Conservation (phyloP, 176 grass and related monocot species). For the Oryza glumipatula region DNA sequence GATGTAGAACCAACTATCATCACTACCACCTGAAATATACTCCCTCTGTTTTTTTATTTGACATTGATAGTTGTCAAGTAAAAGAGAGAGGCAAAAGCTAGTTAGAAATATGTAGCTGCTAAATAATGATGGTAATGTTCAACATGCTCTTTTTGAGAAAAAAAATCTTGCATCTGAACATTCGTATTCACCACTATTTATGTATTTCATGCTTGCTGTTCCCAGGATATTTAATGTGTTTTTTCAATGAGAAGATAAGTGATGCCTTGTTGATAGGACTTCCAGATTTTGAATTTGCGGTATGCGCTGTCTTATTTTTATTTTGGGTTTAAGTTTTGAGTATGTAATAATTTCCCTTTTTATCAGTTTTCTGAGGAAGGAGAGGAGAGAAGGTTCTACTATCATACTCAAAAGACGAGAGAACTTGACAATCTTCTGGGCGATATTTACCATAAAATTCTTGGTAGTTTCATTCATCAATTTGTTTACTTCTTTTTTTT, state of each 20-base stretch:
- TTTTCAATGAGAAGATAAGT: constrained; percentile 80
- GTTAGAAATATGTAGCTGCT: constrained; percentile 9
- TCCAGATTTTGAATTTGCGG: constrained; percentile 85
- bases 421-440: constrained; percentile 97
- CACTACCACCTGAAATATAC: neutral
- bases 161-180: too few relatives aligned
- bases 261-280: constrained; percentile 71
- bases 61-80: too few relatives aligned
- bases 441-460: constrained; percentile 99
- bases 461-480: constrained; percentile 55
- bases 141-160: neutral
- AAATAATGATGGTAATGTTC: constrained; percentile 12
- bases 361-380: constrained; percentile 93
- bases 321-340: neutral
- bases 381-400: constrained; percentile 81
- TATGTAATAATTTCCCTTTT: constrained; percentile 5
- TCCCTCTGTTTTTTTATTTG: too few relatives aligned
- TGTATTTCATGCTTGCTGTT: constrained; percentile 26
- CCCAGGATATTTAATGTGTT: constrained; percentile 95
- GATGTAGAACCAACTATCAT: neutral
- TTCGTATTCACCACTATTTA: constrained; percentile 21
- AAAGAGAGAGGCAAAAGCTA: neutral
- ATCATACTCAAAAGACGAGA: constrained; percentile 95
- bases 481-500: constrained; percentile 17
- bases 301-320: constrained; percentile 47